phyloP scores from a whole-genome alignment of 1,284 basidiomycete genomes.

The Ustilago lituana region DNA sequence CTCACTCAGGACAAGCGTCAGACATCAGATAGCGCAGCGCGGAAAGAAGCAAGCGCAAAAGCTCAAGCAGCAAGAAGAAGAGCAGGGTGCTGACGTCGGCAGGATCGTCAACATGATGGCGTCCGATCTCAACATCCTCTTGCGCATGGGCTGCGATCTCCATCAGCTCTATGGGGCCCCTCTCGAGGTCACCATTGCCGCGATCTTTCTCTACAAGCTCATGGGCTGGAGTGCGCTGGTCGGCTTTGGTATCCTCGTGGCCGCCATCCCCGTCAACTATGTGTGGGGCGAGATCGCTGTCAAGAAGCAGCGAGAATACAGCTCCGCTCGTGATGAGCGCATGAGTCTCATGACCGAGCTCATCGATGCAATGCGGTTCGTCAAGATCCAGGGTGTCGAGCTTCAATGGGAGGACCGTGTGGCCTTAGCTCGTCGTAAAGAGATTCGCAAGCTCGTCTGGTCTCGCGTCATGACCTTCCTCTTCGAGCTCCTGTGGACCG shows the following conservation, averaged over 20 bases:
- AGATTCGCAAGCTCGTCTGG: slow-evolving; percentile 59
- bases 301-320: slow-evolving; percentile 77
- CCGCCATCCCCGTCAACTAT: slow-evolving; percentile 80
- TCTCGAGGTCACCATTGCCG: slow-evolving; percentile 80
- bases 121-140: slow-evolving; percentile 63
- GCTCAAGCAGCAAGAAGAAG: slow-evolving; percentile 19
- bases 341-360: slow-evolving; percentile 88
- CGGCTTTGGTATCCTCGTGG: slow-evolving; percentile 79
- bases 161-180: slow-evolving; percentile 75
- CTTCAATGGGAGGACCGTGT: slow-evolving; percentile 53
- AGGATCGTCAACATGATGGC: slow-evolving; percentile 71
- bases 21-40: not conserved
- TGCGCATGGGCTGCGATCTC: slow-evolving; percentile 69
- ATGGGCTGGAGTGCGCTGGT: slow-evolving; percentile 85
- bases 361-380: slow-evolving; percentile 76
- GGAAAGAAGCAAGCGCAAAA: slow-evolving; percentile 10
- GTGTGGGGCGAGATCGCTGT: slow-evolving; percentile 75
- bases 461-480: slow-evolving; percentile 64
- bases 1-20: slow-evolving; percentile 15
- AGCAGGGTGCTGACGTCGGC: slow-evolving; percentile 68
- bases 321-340: slow-evolving; percentile 79
- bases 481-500: slow-evolving; percentile 66
- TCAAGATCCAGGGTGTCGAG: slow-evolving; percentile 71
- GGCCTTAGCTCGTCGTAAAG: slow-evolving; percentile 51
- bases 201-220: slow-evolving; percentile 70